Evolutionary conservation across 2,329 filamentous ascomycete genomes (phyloP).

Genomic region (Phaeosphaeriaceae sp.): DNA sequence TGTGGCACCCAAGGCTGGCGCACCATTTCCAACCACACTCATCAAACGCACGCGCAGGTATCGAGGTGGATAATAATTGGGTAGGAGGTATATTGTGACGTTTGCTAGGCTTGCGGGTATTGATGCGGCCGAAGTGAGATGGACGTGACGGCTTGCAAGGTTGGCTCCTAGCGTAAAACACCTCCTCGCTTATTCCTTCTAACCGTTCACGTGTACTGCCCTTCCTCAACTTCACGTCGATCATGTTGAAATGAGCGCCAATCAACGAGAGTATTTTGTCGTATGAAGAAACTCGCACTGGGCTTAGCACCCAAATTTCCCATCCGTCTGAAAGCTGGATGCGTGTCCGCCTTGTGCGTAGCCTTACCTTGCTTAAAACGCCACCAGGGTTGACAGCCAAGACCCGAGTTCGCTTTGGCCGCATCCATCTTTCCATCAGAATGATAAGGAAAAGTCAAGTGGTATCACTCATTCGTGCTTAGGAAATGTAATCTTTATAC

Average conservation of each 20-base stretch:
- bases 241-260: too few relatives aligned
- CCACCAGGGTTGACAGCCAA: neutral
- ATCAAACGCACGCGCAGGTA: slow-evolving; percentile 34
- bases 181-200: slow-evolving; percentile 13
- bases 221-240: neutral
- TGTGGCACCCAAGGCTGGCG: slow-evolving; percentile 44
- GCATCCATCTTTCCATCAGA: slow-evolving; percentile 22
- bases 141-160: slow-evolving; percentile 27
- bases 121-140: slow-evolving; percentile 21
- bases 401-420: slow-evolving; percentile 33
- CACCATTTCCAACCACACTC: slow-evolving; percentile 47
- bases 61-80: slow-evolving; percentile 4
- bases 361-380: slow-evolving; percentile 11
- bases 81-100: slow-evolving; percentile 16
- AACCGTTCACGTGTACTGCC: slow-evolving; percentile 12
- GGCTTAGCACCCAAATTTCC: too few relatives aligned
- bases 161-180: slow-evolving; percentile 15
- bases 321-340: neutral
- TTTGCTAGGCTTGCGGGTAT: slow-evolving; percentile 28
- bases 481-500: too few relatives aligned
- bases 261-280: too few relatives aligned
- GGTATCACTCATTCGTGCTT: neutral
- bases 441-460: neutral
- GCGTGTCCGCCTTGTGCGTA: slow-evolving; percentile 22
- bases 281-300: too few relatives aligned